These are phyloP conservation scores for Wickerhamomyces bovis DNA, from an alignment of 805 yeast genomes.

Conservation along the genomic window DNA sequence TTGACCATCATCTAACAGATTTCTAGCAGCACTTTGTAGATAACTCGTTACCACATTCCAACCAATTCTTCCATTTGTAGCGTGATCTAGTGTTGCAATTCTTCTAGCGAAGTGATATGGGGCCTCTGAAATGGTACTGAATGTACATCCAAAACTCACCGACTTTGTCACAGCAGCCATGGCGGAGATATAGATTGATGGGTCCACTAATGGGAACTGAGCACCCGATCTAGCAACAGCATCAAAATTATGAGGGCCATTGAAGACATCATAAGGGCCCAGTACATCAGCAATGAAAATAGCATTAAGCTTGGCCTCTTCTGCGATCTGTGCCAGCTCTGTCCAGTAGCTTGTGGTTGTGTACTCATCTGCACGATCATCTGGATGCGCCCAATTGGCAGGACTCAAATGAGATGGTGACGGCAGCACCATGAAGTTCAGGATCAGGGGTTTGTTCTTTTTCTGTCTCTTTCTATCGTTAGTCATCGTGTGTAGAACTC, in stretches of 20 bases:
- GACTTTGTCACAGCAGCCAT: conserved; percentile 36
- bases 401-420: conserved; percentile 21
- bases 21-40: conserved; percentile 33
- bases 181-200: conserved; percentile 32
- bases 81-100: conserved; percentile 35
- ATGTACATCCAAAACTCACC: conserved; percentile 34
- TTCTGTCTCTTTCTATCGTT: conserved; percentile 1
- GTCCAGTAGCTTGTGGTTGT: conserved; percentile 30
- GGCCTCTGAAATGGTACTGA: conserved; percentile 34
- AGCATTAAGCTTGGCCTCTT: conserved; percentile 32
- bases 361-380: conserved; percentile 25
- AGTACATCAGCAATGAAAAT: conserved; percentile 37
- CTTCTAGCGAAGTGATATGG: conserved; percentile 36
- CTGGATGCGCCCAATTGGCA: conserved; percentile 34
- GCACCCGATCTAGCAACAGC: conserved; percentile 21
- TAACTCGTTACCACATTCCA: conserved; percentile 39
- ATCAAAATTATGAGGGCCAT: conserved; percentile 20
- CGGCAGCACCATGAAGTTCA: conserved; percentile 34
- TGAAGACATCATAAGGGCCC: conserved; percentile 34
- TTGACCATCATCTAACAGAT: conserved; percentile 27
- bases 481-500: not conserved
- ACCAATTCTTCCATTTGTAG: conserved; percentile 36
- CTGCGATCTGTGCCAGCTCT: conserved; percentile 30
- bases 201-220: conserved; percentile 34
- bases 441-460: conserved; percentile 22